Evolutionary conservation across 1,139 yeast species (phyloP).

Genomic region (Hemisphaericaspora xylanilytica): DNA sequence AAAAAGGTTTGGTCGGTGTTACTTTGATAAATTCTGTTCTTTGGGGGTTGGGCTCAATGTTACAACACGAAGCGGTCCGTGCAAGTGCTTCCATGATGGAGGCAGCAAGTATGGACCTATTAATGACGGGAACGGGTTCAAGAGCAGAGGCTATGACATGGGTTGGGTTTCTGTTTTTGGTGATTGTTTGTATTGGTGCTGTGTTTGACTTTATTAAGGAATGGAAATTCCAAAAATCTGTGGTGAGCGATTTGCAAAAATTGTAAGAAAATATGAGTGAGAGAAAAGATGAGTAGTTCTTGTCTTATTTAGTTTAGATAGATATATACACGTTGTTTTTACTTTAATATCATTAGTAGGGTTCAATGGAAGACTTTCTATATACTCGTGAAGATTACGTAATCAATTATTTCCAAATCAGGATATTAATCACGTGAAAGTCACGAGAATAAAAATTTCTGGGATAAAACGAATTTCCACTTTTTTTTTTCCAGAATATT

Average conservation of each 20-base stretch:
- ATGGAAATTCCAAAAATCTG: conserved; percentile 2
- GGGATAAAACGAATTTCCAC: background rate
- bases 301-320: background rate
- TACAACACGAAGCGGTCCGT: conserved; percentile 59
- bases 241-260: background rate
- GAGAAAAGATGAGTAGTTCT: no score
- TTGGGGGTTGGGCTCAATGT: conserved; percentile 72
- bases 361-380: no score
- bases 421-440: background rate
- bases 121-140: conserved; percentile 45
- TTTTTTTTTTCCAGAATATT: background rate
- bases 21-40: conserved; percentile 41
- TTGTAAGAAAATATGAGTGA: no score
- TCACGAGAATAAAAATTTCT: background rate
- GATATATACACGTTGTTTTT: background rate
- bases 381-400: background rate
- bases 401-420: background rate
- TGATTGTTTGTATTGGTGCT: conserved; percentile 21
- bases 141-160: conserved; percentile 63
- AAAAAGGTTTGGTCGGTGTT: conserved; percentile 32
- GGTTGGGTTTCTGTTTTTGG: conserved; percentile 53
- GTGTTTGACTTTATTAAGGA: conserved; percentile 12
- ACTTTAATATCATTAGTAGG: no score
- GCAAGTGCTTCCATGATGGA: conserved; percentile 45
- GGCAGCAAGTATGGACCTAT: conserved; percentile 51